Conservation (phyloP, 2,329 filamentous ascomycete genomes). For the Falciphora oryzae region DNA sequence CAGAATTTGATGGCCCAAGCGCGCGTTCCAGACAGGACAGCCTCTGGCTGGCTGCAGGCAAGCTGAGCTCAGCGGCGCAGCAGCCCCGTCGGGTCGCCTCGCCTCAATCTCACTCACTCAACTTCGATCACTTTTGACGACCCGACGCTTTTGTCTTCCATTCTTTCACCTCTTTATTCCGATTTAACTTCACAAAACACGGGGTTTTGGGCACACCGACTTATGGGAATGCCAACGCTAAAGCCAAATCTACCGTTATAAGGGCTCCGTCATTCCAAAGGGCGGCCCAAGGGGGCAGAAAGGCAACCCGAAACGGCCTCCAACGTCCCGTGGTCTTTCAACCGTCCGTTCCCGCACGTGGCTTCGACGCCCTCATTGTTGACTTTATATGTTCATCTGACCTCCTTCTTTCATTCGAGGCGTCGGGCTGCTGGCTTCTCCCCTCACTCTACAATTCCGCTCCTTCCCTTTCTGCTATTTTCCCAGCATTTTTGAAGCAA, state of each 20-base stretch:
- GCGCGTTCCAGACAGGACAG: neutral
- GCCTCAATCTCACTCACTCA: neutral
- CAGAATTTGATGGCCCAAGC: neutral
- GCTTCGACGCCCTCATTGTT: neutral
- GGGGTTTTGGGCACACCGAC: neutral
- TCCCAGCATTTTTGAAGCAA: neutral
- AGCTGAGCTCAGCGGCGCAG: neutral
- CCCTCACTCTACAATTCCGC: neutral
- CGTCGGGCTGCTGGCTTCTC: neutral
- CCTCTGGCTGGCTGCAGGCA: neutral
- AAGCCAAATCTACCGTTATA: neutral
- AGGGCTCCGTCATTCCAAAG: neutral
- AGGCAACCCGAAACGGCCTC: neutral
- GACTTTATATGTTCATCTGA: neutral
- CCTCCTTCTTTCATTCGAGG: neutral
- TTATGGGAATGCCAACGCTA: neutral
- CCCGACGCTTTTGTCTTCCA: neutral
- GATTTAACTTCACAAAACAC: neutral
- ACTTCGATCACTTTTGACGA: no score
- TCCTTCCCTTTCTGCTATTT: neutral
- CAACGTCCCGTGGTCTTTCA: neutral
- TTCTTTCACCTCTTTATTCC: neutral
- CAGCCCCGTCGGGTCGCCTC: neutral
- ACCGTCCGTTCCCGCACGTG: neutral
- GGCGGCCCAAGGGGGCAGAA: neutral